Evolutionary conservation across 169 alveolate genomes (phyloP), one percentile per base, ranked within the genome.

Genomic region (Cryptosporidium sp.): DNA sequence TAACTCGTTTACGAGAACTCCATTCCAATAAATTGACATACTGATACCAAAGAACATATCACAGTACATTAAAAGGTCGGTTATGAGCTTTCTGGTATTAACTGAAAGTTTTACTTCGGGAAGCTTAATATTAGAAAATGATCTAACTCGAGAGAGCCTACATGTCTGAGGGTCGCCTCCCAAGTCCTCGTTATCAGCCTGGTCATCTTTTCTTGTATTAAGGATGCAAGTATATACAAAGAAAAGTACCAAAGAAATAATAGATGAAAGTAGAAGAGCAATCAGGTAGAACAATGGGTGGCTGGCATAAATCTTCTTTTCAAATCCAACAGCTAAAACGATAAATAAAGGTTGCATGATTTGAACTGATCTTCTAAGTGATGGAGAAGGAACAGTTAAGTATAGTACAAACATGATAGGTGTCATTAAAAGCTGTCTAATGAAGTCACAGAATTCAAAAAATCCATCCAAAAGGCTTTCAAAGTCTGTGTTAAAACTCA

Each of bases 341-440:
- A 80, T 80, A 33, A 80, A 80, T n/a, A 80, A 33, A 39, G 89
- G 89, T n/a, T 80, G 89, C 89, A 80, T 62, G 8, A 80, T 80
- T 48, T 80, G 89, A 3, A 80, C 67, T 9, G 89, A 80, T 43
- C 75, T 39, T 35, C 89, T 80, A 21, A 80, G 52, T 41, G 89
- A 80, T 26, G 89, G 89, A 18, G 89, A 80, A 9, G 89, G 89
- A 12, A 80, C 89, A 18, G 89, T 80, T 33, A 80, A 67, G 14
- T 80, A 80, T 18, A 80, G 10, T 33, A 80, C 10, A 43, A 80
- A 80, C 89, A 80, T 80, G 50, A 80, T 80, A 14, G 89, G 89
- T 10, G 89, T 80, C 89, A 80, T 80, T 23, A 80, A 33, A 23
- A 80, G 67, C 2, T 65, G 89, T 65, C 89, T 61, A 26, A 80